phyloP scores from a whole-genome alignment of 495 filamentous ascomycete genomes.

The Penicillium bialowiezense region DNA sequence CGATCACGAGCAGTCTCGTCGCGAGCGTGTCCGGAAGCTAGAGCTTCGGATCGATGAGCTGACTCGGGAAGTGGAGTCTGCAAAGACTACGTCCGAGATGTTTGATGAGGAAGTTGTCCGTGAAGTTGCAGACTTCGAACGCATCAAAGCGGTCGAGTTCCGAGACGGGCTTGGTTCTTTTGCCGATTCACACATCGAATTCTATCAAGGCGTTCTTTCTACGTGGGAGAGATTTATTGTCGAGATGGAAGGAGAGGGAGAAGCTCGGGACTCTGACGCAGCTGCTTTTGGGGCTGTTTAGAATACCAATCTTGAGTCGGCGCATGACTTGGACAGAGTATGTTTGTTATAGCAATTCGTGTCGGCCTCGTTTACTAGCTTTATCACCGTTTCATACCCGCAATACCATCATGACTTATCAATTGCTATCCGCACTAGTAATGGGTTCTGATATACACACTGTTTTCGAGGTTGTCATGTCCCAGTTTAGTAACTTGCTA shows the following conservation, averaged over 20 bases:
- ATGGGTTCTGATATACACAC: no score
- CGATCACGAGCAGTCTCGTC: conserved; percentile 87
- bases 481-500: no score
- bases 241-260: conserved; percentile 74
- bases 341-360: conserved; percentile 18
- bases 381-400: conserved; percentile 22
- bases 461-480: no score
- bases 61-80: conserved; percentile 80
- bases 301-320: neutral
- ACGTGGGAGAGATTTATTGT: conserved; percentile 87
- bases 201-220: conserved; percentile 74
- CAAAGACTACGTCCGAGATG: conserved; percentile 75
- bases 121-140: conserved; percentile 90
- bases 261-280: conserved; percentile 16
- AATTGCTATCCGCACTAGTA: no score
- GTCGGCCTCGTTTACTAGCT: conserved; percentile 15
- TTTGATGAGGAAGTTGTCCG: conserved; percentile 94
- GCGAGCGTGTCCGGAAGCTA: conserved; percentile 82
- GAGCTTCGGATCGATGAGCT: conserved; percentile 90
- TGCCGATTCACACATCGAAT: conserved; percentile 82
- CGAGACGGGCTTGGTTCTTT: conserved; percentile 78
- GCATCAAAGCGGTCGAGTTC: conserved; percentile 93
- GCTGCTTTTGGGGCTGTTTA: conserved; percentile 12
- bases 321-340: conserved; percentile 3
- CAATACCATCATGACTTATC: conserved; percentile 16